Evolutionary conservation across 305 asterid genomes (phyloP).

Genomic region (Fraxinus floribunda): DNA sequence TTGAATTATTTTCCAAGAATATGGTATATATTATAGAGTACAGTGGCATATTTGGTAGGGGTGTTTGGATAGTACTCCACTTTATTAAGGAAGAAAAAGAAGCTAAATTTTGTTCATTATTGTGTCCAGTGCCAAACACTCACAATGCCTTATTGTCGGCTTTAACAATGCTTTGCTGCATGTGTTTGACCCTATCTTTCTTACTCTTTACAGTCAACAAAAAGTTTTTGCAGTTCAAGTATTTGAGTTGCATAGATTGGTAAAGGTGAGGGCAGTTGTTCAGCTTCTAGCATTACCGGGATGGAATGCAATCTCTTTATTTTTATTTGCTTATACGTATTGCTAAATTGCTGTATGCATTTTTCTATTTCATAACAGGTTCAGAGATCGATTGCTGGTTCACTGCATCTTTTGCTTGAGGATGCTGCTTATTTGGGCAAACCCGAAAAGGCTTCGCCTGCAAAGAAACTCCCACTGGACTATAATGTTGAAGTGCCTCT

Average conservation of each 20-base stretch:
- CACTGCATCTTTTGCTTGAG: constrained; percentile 57
- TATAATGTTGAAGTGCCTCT: constrained; percentile 36
- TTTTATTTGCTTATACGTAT: background rate
- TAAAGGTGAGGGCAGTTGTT: constrained; percentile 49
- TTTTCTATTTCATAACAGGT: constrained; percentile 46
- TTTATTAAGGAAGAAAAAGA: background rate
- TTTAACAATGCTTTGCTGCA: background rate
- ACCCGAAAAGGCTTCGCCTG: constrained; percentile 38
- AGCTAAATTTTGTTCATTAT: background rate
- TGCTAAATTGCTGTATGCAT: background rate
- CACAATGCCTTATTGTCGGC: background rate
- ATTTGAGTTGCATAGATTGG: constrained; percentile 85
- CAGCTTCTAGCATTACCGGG: background rate
- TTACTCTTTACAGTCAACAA: constrained; percentile 65
- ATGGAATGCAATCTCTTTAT: background rate
- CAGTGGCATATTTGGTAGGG: background rate
- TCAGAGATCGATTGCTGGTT: constrained; percentile 65
- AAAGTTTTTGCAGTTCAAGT: constrained; percentile 87
- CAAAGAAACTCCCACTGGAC: constrained; percentile 46
- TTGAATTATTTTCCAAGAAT: background rate
- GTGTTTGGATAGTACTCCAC: background rate
- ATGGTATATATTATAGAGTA: background rate
- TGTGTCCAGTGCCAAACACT: background rate
- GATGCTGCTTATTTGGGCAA: constrained; percentile 40
- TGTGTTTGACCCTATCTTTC: constrained; percentile 23